Conservation (phyloP, 805 yeast genomes). For the Ogataea dorogensis region DNA sequence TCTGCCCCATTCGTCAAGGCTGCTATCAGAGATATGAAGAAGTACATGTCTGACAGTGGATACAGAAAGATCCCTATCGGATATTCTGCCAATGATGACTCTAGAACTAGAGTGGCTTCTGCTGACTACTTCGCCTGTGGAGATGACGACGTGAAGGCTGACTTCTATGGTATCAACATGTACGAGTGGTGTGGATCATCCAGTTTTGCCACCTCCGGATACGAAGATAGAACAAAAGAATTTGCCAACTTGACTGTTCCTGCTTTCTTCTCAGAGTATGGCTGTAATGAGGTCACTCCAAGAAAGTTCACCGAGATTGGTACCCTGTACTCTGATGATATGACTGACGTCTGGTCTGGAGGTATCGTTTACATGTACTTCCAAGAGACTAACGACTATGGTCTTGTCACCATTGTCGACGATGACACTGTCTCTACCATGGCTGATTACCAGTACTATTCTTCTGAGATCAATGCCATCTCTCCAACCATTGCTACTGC, state of each 20-base stretch:
- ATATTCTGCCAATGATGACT: slow-evolving; percentile 78
- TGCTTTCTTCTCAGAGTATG: slow-evolving; percentile 78
- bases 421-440: slow-evolving; percentile 53
- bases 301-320: slow-evolving; percentile 72
- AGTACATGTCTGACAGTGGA: slow-evolving; percentile 56
- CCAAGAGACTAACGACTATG: slow-evolving; percentile 72
- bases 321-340: slow-evolving; percentile 58
- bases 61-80: slow-evolving; percentile 78
- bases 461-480: slow-evolving; percentile 53
- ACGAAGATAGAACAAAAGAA: slow-evolving; percentile 59
- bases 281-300: slow-evolving; percentile 70
- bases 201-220: slow-evolving; percentile 60
- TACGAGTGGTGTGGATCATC: slow-evolving; percentile 85
- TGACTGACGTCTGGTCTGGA: slow-evolving; percentile 88
- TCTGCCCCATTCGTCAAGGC: slow-evolving; percentile 84
- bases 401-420: slow-evolving; percentile 58
- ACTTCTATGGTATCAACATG: slow-evolving; percentile 86
- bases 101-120: slow-evolving; percentile 58
- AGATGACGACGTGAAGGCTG: slow-evolving; percentile 59
- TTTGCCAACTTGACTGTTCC: slow-evolving; percentile 69
- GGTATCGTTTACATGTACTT: slow-evolving; percentile 87
- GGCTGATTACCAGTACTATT: slow-evolving; percentile 62
- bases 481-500: slow-evolving; percentile 50
- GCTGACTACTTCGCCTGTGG: slow-evolving; percentile 83
- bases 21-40: slow-evolving; percentile 74